These are phyloP conservation scores for Solanum lignicaule DNA, from an alignment of 257 asterid species.

Conservation along the genomic window DNA sequence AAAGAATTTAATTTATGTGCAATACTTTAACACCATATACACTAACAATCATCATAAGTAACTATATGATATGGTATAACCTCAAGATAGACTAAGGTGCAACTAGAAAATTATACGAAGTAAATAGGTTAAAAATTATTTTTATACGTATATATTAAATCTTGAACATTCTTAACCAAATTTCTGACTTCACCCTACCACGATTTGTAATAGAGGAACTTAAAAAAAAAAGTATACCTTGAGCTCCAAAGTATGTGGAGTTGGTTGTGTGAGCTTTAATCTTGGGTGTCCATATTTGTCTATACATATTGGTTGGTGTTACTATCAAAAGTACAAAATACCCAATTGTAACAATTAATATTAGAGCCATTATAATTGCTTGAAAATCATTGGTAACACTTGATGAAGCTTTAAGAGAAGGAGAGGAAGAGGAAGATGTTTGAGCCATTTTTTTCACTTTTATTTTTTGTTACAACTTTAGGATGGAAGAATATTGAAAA, in stretches of 20 bases:
- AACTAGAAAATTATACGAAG: background rate
- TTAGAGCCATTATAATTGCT: slow-evolving; percentile 28
- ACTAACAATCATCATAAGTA: background rate
- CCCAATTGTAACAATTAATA: slow-evolving; percentile 29
- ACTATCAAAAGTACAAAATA: slow-evolving; percentile 49
- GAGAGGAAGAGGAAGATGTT: background rate
- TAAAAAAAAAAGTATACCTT: slow-evolving; percentile 25
- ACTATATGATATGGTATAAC: background rate
- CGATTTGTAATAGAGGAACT: no score
- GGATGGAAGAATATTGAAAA: background rate
- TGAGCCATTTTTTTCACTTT: background rate
- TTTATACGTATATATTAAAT: no score
- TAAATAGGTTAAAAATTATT: no score
- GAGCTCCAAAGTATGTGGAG: slow-evolving; percentile 75
- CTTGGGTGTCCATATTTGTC: slow-evolving; percentile 35
- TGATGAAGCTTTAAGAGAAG: background rate
- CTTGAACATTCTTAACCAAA: background rate
- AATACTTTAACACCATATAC: background rate
- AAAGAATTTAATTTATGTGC: background rate
- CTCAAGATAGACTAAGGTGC: background rate
- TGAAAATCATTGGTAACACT: slow-evolving; percentile 10
- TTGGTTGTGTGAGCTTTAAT: slow-evolving; percentile 22
- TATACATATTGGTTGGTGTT: slow-evolving; percentile 42
- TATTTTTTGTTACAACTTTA: background rate
- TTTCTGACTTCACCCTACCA: no score